Evolutionary conservation across 257 asterid genomes (phyloP), one percentile per base, ranked within the genome.

Genomic region (Penstemon davidsonii): DNA sequence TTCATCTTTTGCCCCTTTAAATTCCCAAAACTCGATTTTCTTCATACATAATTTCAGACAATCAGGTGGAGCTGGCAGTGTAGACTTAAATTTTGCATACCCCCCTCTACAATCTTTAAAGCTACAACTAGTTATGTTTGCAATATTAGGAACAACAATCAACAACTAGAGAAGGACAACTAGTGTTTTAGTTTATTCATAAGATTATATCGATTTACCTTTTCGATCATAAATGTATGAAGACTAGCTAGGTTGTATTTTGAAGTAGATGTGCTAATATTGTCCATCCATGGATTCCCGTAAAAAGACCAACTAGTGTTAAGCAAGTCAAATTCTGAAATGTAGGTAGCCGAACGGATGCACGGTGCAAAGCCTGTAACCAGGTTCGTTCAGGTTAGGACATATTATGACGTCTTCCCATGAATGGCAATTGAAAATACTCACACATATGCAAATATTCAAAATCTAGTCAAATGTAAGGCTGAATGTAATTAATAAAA

Each of bases 21-120:
- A 62, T 33, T 15, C 55, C 67, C 41, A 8, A 62, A 62, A 44
- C 55, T 44, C 67, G 45, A 62, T 44, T 44, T 4, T 62, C 67
- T 18, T 62, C 39, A 62, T 4, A 5, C 9, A 42, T 45, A 9
- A 15, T 62, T 43, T 18, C 55, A 62, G 6, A 45, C 67, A 62
- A 42, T 4, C 40, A 4, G 67, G 67, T 6, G 67, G 41, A 13
- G 6, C 25, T 15, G 55, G 40, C 25, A 19, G 12, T 19, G 45
- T 3, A 5, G 4, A n/a, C 42, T 15, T 12, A 9, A 62, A 62
- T 18, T 44, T 49, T 19, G 13, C 67, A 62, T 5, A 62, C 12
- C 51, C 39, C 19, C 19, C 25, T 38, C 10, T 41, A 11, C 8
- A 43, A 53, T 15, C 11, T 8, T 8, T 3, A 12, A 25, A 25